Evolutionary conservation across 352 stramenopile species (phyloP), one percentile per base, ranked within the genome.

Genomic region (Pythium vanterpoolii): DNA sequence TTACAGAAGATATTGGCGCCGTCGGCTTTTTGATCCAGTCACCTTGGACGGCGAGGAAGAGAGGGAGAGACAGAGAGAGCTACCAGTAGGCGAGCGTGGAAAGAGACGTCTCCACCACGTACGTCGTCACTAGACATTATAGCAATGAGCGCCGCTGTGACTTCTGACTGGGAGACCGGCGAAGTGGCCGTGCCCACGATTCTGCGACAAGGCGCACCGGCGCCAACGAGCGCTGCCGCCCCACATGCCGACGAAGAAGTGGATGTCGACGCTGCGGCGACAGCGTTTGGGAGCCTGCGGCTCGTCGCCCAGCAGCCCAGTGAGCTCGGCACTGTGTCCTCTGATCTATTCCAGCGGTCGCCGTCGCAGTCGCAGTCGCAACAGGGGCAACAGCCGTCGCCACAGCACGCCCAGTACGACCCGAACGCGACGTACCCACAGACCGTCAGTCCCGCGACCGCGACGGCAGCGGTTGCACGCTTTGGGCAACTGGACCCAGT

Each of bases 401-500:
- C 51, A 38, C 56, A 58, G n/a, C 60, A 65, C 21, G 56, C 51
- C 33, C 53, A 64, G 3, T 75, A 70, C 43, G 67, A 72, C 10
- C 56, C 66, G 30, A 74, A 62, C 43, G 47, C 24, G 19, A 46
- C 59, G 13, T 67, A 72, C 49, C 64, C 62, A 21, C 60, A 67
- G 16, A 66, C 77, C 1, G 69, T 90, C 45, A 85, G 81, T 18
- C 66, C 79, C 1, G 81, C 79, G 6, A 86, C 78, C 8, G 82
- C 82, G 44, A 89, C 68, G 27, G 79, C 73, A 1, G 72, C 68
- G 11, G 54, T 76, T 1, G 66, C 72, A 18, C 57, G 49, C 11
- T 72, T 77, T 43, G 79, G 76, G 18, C 83, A 77, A 8, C 51
- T 95, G 49, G 86, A 95, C 52, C 79, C 86, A 0, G 86, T 93